Evolutionary conservation across 345 rosid genomes (phyloP).

Genomic region (Eucalyptus guilfoylei): DNA sequence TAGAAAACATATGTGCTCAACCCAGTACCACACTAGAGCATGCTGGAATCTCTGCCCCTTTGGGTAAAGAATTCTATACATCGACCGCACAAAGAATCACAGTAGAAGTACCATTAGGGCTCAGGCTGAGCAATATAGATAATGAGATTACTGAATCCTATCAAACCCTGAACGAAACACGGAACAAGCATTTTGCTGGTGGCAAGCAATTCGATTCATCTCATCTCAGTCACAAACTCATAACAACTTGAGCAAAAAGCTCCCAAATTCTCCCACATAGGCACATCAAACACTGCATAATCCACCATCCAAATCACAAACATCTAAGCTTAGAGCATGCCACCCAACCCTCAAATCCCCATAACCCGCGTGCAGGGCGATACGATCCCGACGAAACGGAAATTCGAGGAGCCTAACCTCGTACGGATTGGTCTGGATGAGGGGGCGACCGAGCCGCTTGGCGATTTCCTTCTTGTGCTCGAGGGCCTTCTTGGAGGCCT

Average conservation of each 20-base stretch:
- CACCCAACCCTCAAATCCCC: not conserved
- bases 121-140: not conserved
- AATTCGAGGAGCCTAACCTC: slow-evolving; percentile 32
- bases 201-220: not conserved
- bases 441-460: slow-evolving; percentile 87
- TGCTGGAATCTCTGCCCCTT: not conserved
- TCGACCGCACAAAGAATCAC: not conserved
- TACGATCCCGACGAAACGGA: not conserved
- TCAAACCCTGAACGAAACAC: not conserved
- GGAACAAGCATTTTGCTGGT: not conserved
- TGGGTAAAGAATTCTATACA: not conserved
- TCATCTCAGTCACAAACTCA: not conserved
- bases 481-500: slow-evolving; percentile 81
- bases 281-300: not conserved
- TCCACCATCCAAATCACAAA: not conserved
- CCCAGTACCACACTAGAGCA: not conserved
- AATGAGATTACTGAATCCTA: not conserved
- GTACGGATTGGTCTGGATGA: slow-evolving; percentile 74
- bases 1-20: not conserved
- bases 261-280: not conserved
- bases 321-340: not conserved
- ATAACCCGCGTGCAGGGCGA: not conserved
- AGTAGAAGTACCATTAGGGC: not conserved
- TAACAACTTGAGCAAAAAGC: not conserved
- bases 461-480: slow-evolving; percentile 90